Evolutionary conservation across 257 asterid species (phyloP), one percentile per base, ranked within the genome.

Genomic region (Solanum chaucha): DNA sequence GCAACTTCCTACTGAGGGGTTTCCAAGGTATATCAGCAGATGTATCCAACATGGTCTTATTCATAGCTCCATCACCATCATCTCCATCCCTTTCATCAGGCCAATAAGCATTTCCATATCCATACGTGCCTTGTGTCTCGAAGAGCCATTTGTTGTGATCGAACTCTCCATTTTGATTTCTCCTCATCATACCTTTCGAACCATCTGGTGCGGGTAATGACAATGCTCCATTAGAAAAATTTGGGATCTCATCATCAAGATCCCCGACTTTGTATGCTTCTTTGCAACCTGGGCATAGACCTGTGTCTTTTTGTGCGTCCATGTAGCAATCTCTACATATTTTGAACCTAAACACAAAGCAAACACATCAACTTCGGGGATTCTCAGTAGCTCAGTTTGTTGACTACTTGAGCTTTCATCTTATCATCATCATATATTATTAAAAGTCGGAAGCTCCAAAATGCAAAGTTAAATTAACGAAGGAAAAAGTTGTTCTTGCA

Each of bases 321-420:
- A 94, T 90, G 91, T 91, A 96, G 91, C 99, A 96, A 41, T 96
- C 99, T 88, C 98, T 90, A 83, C 98, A 96, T 24, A 96, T 96
- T 87, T 96, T 96, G 90, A 89, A 96, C 95, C 96, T 94, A 77
- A 10, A 89, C 22, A 87, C 4, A 35, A 40, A 28, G 13, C 2
- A 15, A 59, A 22, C n/a, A 4, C 28, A 55, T 36, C 14, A 26
- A 10, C 51, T 20, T 73, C 1, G 1, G 1, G 17, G 32, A 64
- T n/a, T 64, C 30, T 64, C 6, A n/a, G 3, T 24, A 10, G 24
- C 71, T 64, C 17, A 64, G 3, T 24, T 26, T 1, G 72, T 64
- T 64, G 19, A 24, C 32, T 24, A 64, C 19, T 10, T 17, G 64
- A 55, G 1, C 64, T 55, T 55, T 55, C n/a, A 19, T 55, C 64